Base-by-base conservation (phyloP, 2,329 filamentous ascomycete species). In the Cercospora beticola region DNA sequence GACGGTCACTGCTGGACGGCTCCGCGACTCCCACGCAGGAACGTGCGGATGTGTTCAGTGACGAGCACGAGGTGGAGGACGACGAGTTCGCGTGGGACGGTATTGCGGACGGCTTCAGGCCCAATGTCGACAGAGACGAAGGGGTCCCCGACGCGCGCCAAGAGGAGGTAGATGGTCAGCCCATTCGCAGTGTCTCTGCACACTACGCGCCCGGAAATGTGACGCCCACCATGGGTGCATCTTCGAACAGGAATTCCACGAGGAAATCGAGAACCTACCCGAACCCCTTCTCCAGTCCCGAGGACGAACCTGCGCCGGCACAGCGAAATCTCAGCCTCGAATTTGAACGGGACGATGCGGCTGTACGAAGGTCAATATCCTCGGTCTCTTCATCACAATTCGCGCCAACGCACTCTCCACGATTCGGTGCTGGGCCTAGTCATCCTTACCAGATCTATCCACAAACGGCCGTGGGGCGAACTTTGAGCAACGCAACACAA, bases 381-480 rank as follows among this genome's bases (percentile, higher is more conserved):
- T 78, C 77, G 9, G 75, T 80, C 3, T 82, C 78, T 3, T 83
- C 82, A 5, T 67, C 70, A 26, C 65, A 76, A 16, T 79, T 75
- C 62, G 77, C 77, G 16, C 78, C 78, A 36, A 80, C 83, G 3
- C 85, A 92, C 67, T 89, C 87, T 67, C 90, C 90, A 12, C 92
- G 93, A 72, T 86, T 86, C 64, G 90, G 89, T 6, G 87, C 89
- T 1, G 88, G 86, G 3, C 92, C 93, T 18, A 95, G 92, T 64
- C 91, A 95, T 79, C 92, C 92, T 0, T 97, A 96, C 78, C 88
- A 87, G 73, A 90, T 94, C 88, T 96, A 96, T 78, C 88, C 90
- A 6, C 93, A 97, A 77, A 87, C 88, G 65, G 86, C 90, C 65
- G 76, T 81, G 77, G 82, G 73, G 75, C 83, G 88, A 66, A 86